Base-by-base conservation (phyloP, 805 yeast genomes). In the Pichia cabralensis region DNA sequence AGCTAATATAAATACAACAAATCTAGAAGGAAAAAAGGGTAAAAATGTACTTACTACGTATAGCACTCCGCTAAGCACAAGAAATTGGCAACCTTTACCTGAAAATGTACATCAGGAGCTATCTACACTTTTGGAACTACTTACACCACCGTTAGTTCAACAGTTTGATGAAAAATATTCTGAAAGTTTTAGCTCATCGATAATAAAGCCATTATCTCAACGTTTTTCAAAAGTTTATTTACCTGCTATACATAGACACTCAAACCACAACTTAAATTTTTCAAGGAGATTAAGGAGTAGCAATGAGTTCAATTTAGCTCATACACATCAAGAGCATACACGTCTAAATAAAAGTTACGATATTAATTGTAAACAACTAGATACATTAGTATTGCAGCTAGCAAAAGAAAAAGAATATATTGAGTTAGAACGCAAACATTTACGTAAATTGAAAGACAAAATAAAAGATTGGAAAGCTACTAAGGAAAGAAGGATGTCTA, bases 331-430 rank as follows among this genome's bases (percentile, higher is more conserved):
- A 5, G 53, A 51, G 16, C 48, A 40, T 19, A 31, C 32, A 2
- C 30, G 53, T 15, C 36, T 55, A 12, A 44, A 42, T 14, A 35
- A 49, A 6, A 44, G 51, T 22, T 46, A 50, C 23, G 47, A 48
- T 31, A 53, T 50, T 6, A 54, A 48, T 28, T 30, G 48, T n/a
- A 40, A 41, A 21, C 60, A 55, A 31, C 28, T 53, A 13, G 53
- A 52, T 15, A 39, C 33, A 8, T 38, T 56, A 8, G 25, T 46
- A 6, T 33, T 33, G 9, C 52, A 55, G 30, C 39, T 44, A 10
- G 35, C 45, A 18, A 37, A 39, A 22, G 57, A 53, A 34, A 33
- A 39, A 15, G 42, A 43, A 6, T 22, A 27, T 15, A 32, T 54
- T 17, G 30, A 34, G 6, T 36, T 38, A 4, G 56, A 56, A 23